These are phyloP conservation scores for Fusarium buxicola DNA, from an alignment of 2,329 filamentous ascomycete genomes.

Conservation along the genomic window DNA sequence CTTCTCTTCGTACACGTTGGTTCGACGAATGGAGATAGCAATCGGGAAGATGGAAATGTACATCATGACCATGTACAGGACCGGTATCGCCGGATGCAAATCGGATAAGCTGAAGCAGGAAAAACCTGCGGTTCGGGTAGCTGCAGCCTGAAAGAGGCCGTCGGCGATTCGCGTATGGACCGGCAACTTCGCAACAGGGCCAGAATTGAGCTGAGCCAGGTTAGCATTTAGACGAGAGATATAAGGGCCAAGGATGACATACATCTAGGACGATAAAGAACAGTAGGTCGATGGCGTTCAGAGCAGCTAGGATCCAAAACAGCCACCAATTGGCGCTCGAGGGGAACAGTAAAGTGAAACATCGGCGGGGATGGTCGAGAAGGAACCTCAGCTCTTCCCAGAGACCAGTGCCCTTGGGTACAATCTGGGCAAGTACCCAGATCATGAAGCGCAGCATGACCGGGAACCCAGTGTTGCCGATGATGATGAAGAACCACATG, in stretches of 20 bases:
- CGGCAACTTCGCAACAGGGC: slow-evolving; percentile 74
- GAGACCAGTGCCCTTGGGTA: slow-evolving; percentile 73
- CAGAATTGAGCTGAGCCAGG: slow-evolving; percentile 71
- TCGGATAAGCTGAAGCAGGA: slow-evolving; percentile 80
- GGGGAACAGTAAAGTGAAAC: slow-evolving; percentile 95
- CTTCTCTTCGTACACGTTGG: slow-evolving; percentile 96
- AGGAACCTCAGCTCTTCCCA: slow-evolving; percentile 94
- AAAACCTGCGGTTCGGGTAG: slow-evolving; percentile 92
- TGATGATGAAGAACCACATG: slow-evolving; percentile 87
- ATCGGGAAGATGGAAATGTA: slow-evolving; percentile 98
- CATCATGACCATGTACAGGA: slow-evolving; percentile 99
- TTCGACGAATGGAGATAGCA: slow-evolving; percentile 91
- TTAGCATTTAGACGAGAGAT: slow-evolving; percentile 33
- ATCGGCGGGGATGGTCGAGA: slow-evolving; percentile 93
- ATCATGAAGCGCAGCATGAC: slow-evolving; percentile 95
- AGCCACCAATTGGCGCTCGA: slow-evolving; percentile 95
- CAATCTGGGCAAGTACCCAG: slow-evolving; percentile 78
- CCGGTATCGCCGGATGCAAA: slow-evolving; percentile 91
- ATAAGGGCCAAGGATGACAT: slow-evolving; percentile 51
- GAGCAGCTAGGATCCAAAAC: slow-evolving; percentile 82
- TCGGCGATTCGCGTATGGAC: slow-evolving; percentile 82
- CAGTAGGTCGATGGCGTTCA: slow-evolving; percentile 88
- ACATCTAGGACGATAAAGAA: slow-evolving; percentile 95
- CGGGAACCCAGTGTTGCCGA: slow-evolving; percentile 95
- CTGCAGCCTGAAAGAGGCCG: slow-evolving; percentile 89